These are phyloP conservation scores for Eudorina sp. DNA, from an alignment of 139 green algal species.

Conservation along the genomic window DNA sequence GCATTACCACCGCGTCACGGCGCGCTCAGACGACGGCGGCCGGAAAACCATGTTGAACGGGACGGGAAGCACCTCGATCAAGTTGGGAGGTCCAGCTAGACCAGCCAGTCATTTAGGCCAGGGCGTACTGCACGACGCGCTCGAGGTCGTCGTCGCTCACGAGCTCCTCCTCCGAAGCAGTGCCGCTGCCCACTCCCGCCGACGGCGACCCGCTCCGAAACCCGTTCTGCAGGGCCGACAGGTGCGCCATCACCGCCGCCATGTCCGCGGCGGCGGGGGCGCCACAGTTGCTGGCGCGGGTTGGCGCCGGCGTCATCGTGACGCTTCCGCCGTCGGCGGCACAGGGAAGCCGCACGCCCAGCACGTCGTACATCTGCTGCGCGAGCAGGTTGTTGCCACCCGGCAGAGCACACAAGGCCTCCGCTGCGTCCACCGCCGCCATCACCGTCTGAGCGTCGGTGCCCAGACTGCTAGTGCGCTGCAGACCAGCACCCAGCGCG, in stretches of 20 bases:
- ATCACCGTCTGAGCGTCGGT: background rate
- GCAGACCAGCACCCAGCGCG: background rate
- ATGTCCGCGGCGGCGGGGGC: background rate
- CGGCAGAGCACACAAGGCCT: slow-evolving; percentile 21
- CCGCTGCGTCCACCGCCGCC: slow-evolving; percentile 28
- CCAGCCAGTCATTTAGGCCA: background rate
- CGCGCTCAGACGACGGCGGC: too few relatives aligned
- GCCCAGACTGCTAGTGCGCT: background rate
- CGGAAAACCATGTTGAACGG: too few relatives aligned
- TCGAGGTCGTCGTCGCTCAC: slow-evolving; percentile 39
- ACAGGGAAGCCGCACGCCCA: slow-evolving; percentile 6
- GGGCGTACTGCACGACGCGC: slow-evolving; percentile 26
- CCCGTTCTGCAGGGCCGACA: background rate
- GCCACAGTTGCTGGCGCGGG: background rate
- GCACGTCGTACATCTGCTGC: slow-evolving; percentile 45
- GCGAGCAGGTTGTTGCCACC: slow-evolving; percentile 26
- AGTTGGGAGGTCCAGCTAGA: background rate
- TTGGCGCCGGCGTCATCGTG: background rate
- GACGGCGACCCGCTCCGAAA: background rate
- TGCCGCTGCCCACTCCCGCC: background rate
- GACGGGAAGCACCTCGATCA: too few relatives aligned
- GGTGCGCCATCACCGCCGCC: background rate
- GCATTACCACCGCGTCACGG: too few relatives aligned
- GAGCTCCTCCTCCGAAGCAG: background rate
- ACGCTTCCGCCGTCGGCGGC: background rate